A percentile compares a stretch with the other conserved stretches of the same genome.
Conservation (phyloP, 345 rosid species). For the Atalantia buxifolia region DNA sequence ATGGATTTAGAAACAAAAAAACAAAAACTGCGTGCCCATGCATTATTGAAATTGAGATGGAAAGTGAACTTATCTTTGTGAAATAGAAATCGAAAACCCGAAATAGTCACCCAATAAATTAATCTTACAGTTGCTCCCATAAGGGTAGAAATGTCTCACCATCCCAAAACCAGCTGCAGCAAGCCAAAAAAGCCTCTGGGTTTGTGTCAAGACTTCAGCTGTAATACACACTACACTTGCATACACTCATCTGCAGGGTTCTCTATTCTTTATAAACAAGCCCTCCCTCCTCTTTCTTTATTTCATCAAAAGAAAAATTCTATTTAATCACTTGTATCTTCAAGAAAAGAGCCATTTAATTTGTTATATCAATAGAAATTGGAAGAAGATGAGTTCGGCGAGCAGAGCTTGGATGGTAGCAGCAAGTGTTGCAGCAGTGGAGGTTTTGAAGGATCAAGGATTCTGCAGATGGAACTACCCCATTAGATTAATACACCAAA, state of each 20-base stretch:
- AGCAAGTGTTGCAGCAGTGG: slow-evolving; percentile 49
- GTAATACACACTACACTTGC: not conserved
- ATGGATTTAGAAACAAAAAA: not conserved
- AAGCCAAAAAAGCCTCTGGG: not conserved
- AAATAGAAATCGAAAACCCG: not conserved
- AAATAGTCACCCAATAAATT: not conserved
- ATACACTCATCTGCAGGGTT: no score
- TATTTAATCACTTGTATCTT: not conserved
- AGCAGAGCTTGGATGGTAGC: slow-evolving; percentile 53
- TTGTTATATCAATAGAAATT: not conserved
- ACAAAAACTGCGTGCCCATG: not conserved
- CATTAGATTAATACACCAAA: slow-evolving; percentile 30
- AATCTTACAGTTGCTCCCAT: not conserved
- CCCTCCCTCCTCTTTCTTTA: not conserved
- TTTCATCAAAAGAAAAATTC: not conserved
- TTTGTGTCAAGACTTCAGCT: not conserved
- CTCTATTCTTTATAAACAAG: no score
- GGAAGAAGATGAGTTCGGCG: slow-evolving; percentile 32
- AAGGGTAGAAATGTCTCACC: not conserved
- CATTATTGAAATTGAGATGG: not conserved
- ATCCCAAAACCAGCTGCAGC: not conserved
- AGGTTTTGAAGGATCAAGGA: slow-evolving; percentile 62
- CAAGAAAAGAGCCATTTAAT: not conserved
- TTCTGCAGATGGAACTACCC: slow-evolving; percentile 53
- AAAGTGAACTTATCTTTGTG: not conserved